A percentile compares a stretch with the other conserved stretches of the same genome.
phyloP scores from a whole-genome alignment of 805 yeast species.

The Wickerhamiella galacta region DNA sequence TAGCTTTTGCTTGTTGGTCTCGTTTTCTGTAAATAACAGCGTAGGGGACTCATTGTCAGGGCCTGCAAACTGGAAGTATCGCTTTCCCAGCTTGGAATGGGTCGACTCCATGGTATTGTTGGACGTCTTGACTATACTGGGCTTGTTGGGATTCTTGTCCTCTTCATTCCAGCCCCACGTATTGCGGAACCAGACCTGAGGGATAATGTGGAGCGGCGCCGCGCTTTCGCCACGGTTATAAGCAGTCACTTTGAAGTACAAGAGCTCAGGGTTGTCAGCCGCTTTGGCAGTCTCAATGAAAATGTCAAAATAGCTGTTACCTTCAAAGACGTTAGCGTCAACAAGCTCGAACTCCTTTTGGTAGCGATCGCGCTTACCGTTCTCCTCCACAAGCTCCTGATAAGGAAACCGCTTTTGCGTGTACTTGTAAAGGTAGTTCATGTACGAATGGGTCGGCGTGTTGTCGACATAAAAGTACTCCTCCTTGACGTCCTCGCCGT shows the following conservation, averaged over 20 bases:
- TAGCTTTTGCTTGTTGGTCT: slow-evolving; percentile 55
- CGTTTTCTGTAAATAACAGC: slow-evolving; percentile 76
- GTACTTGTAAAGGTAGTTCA: slow-evolving; percentile 81
- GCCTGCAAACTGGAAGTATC: slow-evolving; percentile 37
- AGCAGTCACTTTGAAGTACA: slow-evolving; percentile 73
- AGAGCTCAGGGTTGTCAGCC: slow-evolving; percentile 62
- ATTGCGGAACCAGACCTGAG: slow-evolving; percentile 72
- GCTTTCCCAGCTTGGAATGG: slow-evolving; percentile 53
- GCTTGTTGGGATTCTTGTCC: slow-evolving; percentile 6
- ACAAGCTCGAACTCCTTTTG: slow-evolving; percentile 68
- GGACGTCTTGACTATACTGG: slow-evolving; percentile 27
- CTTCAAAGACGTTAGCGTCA: slow-evolving; percentile 53
- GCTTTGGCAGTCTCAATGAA: slow-evolving; percentile 82
- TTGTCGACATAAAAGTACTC: slow-evolving; percentile 61
- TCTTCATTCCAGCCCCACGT: slow-evolving; percentile 66
- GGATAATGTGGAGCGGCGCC: slow-evolving; percentile 78
- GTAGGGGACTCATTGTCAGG: slow-evolving; percentile 57
- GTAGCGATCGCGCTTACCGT: slow-evolving; percentile 42
- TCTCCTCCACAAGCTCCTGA: slow-evolving; percentile 50
- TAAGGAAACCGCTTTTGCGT: slow-evolving; percentile 82
- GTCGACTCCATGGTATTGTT: slow-evolving; percentile 37
- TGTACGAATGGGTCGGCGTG: slow-evolving; percentile 83
- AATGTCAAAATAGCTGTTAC: slow-evolving; percentile 69
- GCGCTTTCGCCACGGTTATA: slow-evolving; percentile 66
- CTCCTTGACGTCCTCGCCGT: slow-evolving; percentile 83